Conservation (phyloP, 75 land plant genomes). For the Pinus tabuliformis region DNA sequence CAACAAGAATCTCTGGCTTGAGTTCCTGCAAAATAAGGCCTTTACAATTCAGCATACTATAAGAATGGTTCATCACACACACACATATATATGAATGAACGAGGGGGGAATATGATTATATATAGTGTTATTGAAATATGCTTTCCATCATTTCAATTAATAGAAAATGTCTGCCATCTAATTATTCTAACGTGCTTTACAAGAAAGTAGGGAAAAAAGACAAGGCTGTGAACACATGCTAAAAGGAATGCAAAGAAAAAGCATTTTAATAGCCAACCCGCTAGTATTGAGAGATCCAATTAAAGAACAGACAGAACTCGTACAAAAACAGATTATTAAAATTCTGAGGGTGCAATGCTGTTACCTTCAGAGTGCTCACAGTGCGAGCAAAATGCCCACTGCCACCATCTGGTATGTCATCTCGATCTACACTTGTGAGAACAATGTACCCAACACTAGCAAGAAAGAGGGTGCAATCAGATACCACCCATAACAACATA, state of each 20-base stretch:
- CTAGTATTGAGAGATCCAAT: neutral
- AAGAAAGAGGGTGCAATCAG: neutral
- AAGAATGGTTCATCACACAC: neutral
- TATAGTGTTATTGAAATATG: neutral
- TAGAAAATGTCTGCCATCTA: too few species aligned
- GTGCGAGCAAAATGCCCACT: constrained; percentile 95
- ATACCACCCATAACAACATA: neutral
- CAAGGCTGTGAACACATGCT: neutral
- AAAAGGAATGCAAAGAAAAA: neutral
- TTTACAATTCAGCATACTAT: neutral
- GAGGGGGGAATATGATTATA: neutral
- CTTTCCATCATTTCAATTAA: neutral
- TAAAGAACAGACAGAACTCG: neutral
- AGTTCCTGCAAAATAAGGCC: constrained; percentile 42
- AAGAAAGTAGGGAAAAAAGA: neutral
- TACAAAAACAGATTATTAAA: neutral
- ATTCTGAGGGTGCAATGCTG: neutral
- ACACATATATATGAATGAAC: neutral
- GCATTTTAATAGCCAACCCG: neutral
- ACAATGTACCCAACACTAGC: constrained; percentile 94
- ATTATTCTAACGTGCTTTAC: too few species aligned
- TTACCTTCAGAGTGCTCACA: constrained; percentile 82
- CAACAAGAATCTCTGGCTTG: constrained; percentile 95
- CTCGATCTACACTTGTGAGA: constrained; percentile 93
- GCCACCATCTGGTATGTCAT: constrained; percentile 95